Base-by-base conservation (phyloP, 352 stramenopile species). In the Phytophthora cajani region DNA sequence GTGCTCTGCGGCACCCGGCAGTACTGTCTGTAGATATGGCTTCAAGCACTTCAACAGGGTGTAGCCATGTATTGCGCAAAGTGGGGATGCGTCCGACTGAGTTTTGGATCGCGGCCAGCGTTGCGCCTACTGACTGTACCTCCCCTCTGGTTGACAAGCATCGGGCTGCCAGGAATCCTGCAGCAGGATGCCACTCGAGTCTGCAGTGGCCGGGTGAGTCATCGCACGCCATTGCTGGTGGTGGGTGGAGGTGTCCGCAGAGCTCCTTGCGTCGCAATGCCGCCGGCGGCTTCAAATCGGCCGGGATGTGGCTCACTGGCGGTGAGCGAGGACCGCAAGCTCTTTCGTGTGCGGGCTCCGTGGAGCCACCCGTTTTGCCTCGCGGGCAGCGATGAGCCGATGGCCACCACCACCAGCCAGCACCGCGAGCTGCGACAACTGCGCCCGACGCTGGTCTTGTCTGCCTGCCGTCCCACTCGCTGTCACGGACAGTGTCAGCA, bases 1-100 rank as follows among this genome's bases (percentile, higher is more conserved):
- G 81, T 89, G 30, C 64, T 95, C 4, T 91, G 84, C 6, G 88
- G 88, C 25, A 94, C 86, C 17, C 77, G 82, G 16, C 76, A 85
- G 16, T 94, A 89, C 44, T 91, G 80, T n/a, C 61, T 92, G 14
- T 92, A 71, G 50, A 19, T 14, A 49, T 49, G 40, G 44, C 62
- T 69, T 69, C 53, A 62, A 62, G 55, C 55, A 57, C 62, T 69
- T 69, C 53, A 62, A 62, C 63, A 64, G 49, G 64, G 7, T 50
- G 62, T 64, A 70, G 63, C 63, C 63, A 64, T 70, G 32, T 38
- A 38, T 70, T 70, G 56, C 53, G 53, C 59, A 69, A 52, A 36
- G 23, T 19, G 40, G 62, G 40, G 62, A 69, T 69, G 40, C 19
- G 9, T 11, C 51, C 32, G 10, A 36, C 32, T 65, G 59, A 38